Evolutionary conservation across 1,284 basidiomycete genomes (phyloP).

Genomic region (Rhodotorula sp.): DNA sequence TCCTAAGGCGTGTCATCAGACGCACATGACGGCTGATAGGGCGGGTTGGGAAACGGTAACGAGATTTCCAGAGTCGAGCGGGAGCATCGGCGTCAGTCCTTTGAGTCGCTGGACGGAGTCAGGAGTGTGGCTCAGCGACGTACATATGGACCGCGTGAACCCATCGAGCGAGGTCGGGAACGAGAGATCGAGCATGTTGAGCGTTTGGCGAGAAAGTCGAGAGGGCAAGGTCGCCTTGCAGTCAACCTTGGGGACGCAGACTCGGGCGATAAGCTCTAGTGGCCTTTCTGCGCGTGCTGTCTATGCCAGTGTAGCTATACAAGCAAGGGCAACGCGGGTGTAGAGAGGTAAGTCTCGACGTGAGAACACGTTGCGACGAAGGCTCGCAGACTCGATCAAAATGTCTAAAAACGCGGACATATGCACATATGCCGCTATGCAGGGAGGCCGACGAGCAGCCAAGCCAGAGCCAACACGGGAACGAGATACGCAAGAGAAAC

Average conservation of each 20-base stretch:
- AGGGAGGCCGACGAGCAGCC: no score
- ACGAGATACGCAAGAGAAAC: background rate
- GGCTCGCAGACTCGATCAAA: background rate
- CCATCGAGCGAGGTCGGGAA: slow-evolving; percentile 32
- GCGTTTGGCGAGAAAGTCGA: no score
- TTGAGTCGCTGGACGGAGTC: no score
- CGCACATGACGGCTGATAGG: slow-evolving; percentile 9
- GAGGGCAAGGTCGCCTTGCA: background rate
- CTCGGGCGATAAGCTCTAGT: no score
- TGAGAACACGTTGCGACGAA: background rate
- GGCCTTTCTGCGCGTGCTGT: background rate
- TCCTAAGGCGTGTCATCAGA: no score
- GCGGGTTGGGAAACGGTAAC: background rate
- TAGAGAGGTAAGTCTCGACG: background rate
- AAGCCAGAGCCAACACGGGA: background rate
- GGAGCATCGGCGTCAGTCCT: background rate
- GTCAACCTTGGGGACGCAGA: background rate
- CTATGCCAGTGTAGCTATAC: no score
- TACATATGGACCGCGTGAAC: slow-evolving; percentile 30
- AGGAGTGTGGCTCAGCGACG: background rate
- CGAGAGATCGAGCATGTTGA: slow-evolving; percentile 25
- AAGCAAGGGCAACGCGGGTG: background rate
- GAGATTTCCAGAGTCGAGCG: background rate
- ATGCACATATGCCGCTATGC: no score
- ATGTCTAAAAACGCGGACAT: no score